Conservation (phyloP, 1,284 basidiomycete genomes). For the Dichomitus squalens region DNA sequence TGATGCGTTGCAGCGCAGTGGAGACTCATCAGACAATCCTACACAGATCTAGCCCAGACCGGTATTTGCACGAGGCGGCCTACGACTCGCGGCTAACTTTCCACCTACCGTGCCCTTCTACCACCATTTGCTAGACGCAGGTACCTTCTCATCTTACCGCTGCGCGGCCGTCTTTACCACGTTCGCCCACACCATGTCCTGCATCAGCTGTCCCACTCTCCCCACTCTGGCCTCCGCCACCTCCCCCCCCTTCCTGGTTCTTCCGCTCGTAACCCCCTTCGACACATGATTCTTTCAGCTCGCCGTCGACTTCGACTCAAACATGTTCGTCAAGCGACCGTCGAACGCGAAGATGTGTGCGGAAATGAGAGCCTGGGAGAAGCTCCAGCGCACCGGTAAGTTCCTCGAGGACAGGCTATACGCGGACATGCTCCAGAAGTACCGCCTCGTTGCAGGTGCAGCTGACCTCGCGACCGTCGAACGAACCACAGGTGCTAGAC, state of each 20-base stretch:
- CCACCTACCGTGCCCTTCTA: not conserved
- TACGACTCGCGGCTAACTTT: not conserved
- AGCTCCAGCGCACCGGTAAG: not conserved
- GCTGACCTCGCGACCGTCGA: not conserved
- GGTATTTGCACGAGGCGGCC: not conserved
- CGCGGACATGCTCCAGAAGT: constrained; percentile 1
- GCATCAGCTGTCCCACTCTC: not conserved
- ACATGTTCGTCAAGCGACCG: not conserved
- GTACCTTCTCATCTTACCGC: not conserved
- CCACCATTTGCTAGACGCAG: not conserved
- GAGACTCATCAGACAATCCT: too few relatives aligned
- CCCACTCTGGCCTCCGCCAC: not conserved
- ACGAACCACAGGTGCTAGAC: not conserved
- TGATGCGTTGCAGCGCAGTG: too few relatives aligned
- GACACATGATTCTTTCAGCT: not conserved
- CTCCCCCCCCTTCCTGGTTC: not conserved
- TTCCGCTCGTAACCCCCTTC: not conserved
- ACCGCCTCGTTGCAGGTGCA: constrained; percentile 6
- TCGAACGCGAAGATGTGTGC: not conserved
- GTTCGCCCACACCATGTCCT: not conserved
- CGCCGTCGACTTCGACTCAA: not conserved
- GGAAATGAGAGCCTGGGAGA: not conserved
- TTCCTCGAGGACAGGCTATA: not conserved
- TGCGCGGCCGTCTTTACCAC: not conserved
- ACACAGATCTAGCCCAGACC: not conserved